Conservation (phyloP, 257 asterid species). For the Misopates orontium region DNA sequence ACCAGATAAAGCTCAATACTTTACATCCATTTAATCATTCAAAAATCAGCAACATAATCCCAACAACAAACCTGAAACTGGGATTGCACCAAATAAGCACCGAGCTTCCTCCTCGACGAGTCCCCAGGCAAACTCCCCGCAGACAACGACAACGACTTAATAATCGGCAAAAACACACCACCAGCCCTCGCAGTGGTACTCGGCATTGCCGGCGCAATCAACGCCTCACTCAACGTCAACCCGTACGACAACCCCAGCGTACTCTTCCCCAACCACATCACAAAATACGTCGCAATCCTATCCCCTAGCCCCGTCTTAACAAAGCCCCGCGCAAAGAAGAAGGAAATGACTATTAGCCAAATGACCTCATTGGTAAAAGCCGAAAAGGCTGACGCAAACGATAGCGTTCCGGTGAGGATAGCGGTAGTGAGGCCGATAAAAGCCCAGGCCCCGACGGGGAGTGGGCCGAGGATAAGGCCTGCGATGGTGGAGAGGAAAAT, state of each 20-base stretch:
- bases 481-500: constrained; percentile 85
- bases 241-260: constrained; percentile 93
- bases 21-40: too few species aligned
- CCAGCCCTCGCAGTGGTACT: constrained; percentile 99
- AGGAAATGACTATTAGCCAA: constrained; percentile 87
- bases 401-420: constrained; percentile 59
- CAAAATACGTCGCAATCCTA: constrained; percentile 84
- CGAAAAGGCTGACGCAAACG: constrained; percentile 67
- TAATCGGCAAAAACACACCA: constrained; percentile 88
- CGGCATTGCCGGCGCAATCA: constrained; percentile 98
- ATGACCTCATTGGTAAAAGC: constrained; percentile 96
- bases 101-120: constrained; percentile 75
- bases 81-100: constrained; percentile 78
- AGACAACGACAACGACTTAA: constrained; percentile 74
- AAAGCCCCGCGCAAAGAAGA: constrained; percentile 89
- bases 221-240: constrained; percentile 80
- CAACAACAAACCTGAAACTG: constrained; percentile 78
- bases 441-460: constrained; percentile 98
- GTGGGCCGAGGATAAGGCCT: constrained; percentile 79
- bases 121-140: constrained; percentile 84
- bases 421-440: constrained; percentile 77
- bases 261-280: constrained; percentile 87
- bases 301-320: constrained; percentile 92
- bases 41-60: background rate
- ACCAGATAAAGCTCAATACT: too few species aligned